These are phyloP conservation scores for Filobasidium floriforme DNA, from an alignment of 768 basidiomycete species.

Conservation along the genomic window DNA sequence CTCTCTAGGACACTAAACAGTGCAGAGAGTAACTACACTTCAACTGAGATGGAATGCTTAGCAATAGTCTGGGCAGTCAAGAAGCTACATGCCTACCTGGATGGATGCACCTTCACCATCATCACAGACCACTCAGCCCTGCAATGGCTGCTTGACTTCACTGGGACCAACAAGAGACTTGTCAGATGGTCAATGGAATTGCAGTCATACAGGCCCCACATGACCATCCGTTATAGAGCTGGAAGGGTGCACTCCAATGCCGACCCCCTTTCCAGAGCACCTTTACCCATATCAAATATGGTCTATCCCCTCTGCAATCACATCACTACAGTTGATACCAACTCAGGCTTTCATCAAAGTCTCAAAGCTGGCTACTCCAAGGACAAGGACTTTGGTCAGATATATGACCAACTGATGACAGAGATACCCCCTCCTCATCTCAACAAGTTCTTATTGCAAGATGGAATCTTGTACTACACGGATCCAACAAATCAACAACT, in stretches of 20 bases:
- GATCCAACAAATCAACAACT: slow-evolving; percentile 20
- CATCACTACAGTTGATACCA: neutral
- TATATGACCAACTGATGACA: neutral
- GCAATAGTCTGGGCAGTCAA: slow-evolving; percentile 22
- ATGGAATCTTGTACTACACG: neutral
- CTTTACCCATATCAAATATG: neutral
- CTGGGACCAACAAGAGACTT: slow-evolving; percentile 12
- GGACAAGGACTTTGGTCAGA: slow-evolving; percentile 1
- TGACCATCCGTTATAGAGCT: slow-evolving; percentile 19
- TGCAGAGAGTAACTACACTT: slow-evolving; percentile 18
- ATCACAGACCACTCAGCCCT: too few species aligned
- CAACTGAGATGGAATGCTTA: slow-evolving; percentile 24
- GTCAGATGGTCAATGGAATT: slow-evolving; percentile 17
- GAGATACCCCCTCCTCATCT: neutral
- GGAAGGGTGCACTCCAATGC: slow-evolving; percentile 17
- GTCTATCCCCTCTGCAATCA: neutral
- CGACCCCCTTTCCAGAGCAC: slow-evolving; percentile 4
- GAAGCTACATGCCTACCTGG: slow-evolving; percentile 13
- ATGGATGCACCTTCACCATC: too few species aligned
- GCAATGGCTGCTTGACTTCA: slow-evolving; percentile 15
- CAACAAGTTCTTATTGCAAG: neutral
- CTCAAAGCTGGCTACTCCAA: neutral
- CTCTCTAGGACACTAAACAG: slow-evolving; percentile 11
- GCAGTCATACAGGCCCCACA: slow-evolving; percentile 6
- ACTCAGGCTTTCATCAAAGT: neutral